A percentile compares a stretch with the other conserved stretches of the same genome.
Evolutionary conservation across 2,329 filamentous ascomycete genomes (phyloP).

Genomic region (Ascosphaera apis): DNA sequence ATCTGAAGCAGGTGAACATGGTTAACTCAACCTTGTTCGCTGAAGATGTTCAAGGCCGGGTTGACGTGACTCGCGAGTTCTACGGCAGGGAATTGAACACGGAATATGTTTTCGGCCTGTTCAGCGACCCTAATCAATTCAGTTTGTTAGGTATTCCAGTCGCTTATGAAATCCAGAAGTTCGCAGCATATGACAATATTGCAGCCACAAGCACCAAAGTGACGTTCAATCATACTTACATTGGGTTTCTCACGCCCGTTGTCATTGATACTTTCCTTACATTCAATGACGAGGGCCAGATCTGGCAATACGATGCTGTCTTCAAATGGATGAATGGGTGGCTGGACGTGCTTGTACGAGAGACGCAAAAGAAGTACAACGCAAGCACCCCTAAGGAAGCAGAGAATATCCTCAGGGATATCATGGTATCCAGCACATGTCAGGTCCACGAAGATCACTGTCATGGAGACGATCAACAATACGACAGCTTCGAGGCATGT

Average conservation of each 20-base stretch:
- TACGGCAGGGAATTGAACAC: background rate
- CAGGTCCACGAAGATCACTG: background rate
- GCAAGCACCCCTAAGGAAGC: background rate
- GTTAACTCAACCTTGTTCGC: background rate
- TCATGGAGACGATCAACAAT: background rate
- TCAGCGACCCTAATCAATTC: background rate
- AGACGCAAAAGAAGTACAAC: background rate
- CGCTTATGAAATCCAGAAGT: background rate
- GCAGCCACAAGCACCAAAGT: background rate
- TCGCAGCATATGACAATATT: background rate
- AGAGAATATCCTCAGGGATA: constrained; percentile 1
- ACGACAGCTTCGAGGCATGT: background rate
- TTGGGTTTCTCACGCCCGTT: background rate
- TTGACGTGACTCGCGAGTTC: background rate
- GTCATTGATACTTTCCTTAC: background rate
- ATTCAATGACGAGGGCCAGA: background rate
- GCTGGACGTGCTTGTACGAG: background rate
- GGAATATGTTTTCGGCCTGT: background rate
- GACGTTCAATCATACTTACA: too few relatives aligned
- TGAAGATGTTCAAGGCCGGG: background rate
- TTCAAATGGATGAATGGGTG: background rate
- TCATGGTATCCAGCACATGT: constrained; percentile 4
- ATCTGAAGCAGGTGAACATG: background rate
- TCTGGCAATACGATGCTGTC: background rate
- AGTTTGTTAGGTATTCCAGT: background rate